Conservation (phyloP, 2,329 filamentous ascomycete species). For the Aspergillus ochraceoroseus region DNA sequence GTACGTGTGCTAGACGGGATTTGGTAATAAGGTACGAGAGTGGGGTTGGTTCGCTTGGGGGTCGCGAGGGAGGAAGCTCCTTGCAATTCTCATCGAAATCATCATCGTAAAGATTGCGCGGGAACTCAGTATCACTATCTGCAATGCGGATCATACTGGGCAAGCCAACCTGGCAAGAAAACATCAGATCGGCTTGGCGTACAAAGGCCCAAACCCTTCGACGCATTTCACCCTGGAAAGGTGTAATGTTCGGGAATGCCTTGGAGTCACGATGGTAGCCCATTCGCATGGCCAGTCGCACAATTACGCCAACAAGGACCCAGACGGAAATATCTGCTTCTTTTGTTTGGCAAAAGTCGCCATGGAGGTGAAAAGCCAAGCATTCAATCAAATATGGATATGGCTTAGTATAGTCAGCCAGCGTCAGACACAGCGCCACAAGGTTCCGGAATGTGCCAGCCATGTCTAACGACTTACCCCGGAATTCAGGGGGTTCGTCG, state of each 20-base stretch:
- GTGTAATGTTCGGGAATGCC: slow-evolving; percentile 54
- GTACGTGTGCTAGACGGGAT: slow-evolving; percentile 39
- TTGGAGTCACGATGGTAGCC: slow-evolving; percentile 60
- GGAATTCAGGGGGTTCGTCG: slow-evolving; percentile 60
- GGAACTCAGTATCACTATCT: slow-evolving; percentile 59
- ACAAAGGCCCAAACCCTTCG: slow-evolving; percentile 49
- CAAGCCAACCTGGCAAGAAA: slow-evolving; percentile 63
- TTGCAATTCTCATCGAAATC: slow-evolving; percentile 57
- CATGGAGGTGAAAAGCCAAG: slow-evolving; percentile 57
- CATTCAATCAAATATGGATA: slow-evolving; percentile 58
- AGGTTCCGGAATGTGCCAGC: slow-evolving; percentile 47
- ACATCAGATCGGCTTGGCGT: slow-evolving; percentile 58
- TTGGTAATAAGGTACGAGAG: slow-evolving; percentile 49
- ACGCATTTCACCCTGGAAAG: slow-evolving; percentile 58
- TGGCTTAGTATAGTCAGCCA: slow-evolving; percentile 61
- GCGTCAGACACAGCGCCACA: slow-evolving; percentile 59
- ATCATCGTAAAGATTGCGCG: slow-evolving; percentile 60
- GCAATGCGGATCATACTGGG: slow-evolving; percentile 61
- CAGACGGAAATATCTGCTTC: slow-evolving; percentile 59
- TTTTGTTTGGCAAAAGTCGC: slow-evolving; percentile 55
- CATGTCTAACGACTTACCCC: slow-evolving; percentile 51
- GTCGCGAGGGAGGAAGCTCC: slow-evolving; percentile 54
- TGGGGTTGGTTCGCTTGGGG: slow-evolving; percentile 56
- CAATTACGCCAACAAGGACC: slow-evolving; percentile 56
- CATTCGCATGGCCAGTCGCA: slow-evolving; percentile 61